Base-by-base conservation (phyloP, 495 filamentous ascomycete species). In the Xylaria flabelliformis region DNA sequence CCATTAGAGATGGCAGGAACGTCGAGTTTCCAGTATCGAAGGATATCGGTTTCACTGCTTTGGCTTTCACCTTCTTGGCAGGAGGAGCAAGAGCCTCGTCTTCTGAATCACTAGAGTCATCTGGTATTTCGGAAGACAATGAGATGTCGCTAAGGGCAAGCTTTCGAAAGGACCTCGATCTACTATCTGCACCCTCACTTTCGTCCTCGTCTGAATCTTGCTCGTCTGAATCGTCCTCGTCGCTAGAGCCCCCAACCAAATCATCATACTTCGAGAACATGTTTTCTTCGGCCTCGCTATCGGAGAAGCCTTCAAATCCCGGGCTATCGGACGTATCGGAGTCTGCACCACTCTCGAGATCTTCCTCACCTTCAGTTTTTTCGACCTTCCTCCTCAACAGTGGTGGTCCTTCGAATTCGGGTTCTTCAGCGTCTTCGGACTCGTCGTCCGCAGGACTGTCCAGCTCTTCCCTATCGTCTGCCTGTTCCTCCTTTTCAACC, bases 1-100 rank as follows among this genome's bases (percentile, higher is more conserved):
- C 92, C 87, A 95, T 92, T 3, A 99, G 86, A 7, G 93, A 91
- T 2, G 96, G 97, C 4, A 99, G 87, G 85, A 98, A 97, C 1
- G 89, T 91, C 9, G 90, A 91, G 67, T 84, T 87, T 13, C 70
- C 72, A 12, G 77, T 72, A 59, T 70, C 29, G 19, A 74, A 69
- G 4, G 73, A 59, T 10, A 59, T 63, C 13, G 77, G 13, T 64
- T 75, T 80, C 41, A 74, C 64, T 76, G 69, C 73, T 70, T 74
- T 80, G 9, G 71, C 70, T 65, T 77, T 79, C 12, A 74, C 41
- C 26, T 78, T 85, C 62, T 87, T 85, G 36, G 82, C 39, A 48
- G 84, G 77, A 17, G 84, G 80, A 4, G 82, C 80, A 29, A 79
- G 71, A n/a, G 74, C 69, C 64, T 81, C 78, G 41, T 74, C 70